phyloP scores from a whole-genome alignment of 2,329 filamentous ascomycete species.

The Ceratocystis papillata region DNA sequence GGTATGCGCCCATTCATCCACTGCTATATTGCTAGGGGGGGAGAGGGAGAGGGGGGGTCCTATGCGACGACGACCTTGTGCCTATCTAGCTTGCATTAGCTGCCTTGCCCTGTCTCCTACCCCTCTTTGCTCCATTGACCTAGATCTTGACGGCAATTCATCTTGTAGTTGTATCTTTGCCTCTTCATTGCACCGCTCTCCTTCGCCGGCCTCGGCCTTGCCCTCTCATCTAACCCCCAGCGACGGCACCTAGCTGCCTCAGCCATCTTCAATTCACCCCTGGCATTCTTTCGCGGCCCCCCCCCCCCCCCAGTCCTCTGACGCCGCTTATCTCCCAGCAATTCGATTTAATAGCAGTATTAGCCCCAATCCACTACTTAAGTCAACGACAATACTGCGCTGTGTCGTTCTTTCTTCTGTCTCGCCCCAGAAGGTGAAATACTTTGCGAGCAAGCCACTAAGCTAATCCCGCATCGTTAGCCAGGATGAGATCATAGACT shows the following conservation, averaged over 20 bases:
- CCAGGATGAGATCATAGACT: neutral
- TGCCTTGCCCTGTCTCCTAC: neutral
- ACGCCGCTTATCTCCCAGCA: too few relatives aligned
- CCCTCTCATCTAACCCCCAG: neutral
- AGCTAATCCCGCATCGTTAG: neutral
- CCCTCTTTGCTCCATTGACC: too few relatives aligned
- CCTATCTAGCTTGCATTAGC: neutral
- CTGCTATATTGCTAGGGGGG: too few relatives aligned
- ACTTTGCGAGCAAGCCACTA: neutral
- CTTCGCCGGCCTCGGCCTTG: neutral
- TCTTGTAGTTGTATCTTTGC: neutral
- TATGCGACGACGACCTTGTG: neutral
- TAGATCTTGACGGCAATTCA: neutral
- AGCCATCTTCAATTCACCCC: neutral
- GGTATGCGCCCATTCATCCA: neutral
- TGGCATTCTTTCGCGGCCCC: too few relatives aligned
- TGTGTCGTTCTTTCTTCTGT: neutral
- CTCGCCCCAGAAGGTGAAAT: too few relatives aligned
- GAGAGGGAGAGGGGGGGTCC: neutral
- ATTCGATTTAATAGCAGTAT: too few relatives aligned
- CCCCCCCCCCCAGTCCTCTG: too few relatives aligned
- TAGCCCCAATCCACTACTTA: too few relatives aligned
- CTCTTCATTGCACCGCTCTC: neutral
- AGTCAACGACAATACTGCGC: neutral
- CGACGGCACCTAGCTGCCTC: neutral